Conservation (phyloP, 495 filamentous ascomycete species). For the Annulohypoxylon bovei region DNA sequence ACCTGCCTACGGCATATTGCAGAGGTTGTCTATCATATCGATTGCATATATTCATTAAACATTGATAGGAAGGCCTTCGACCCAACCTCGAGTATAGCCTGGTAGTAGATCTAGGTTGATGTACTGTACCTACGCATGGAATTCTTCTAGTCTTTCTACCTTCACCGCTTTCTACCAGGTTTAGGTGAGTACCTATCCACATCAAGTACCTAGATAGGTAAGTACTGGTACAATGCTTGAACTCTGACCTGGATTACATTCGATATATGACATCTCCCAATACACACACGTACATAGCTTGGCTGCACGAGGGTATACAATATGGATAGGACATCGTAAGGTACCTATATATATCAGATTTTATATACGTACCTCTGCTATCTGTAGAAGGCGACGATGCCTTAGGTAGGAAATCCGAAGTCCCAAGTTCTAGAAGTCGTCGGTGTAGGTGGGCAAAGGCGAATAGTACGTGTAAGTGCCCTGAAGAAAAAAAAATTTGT, state of each 20-base stretch:
- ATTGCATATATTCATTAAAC: constrained; percentile 23
- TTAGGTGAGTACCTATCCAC: constrained; percentile 20
- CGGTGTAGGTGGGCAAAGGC: neutral
- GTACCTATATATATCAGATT: constrained; percentile 3
- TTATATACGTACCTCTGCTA: neutral
- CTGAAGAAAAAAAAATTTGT: constrained; percentile 27
- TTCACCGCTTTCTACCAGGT: constrained; percentile 39
- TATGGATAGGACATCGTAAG: constrained; percentile 2
- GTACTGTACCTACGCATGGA: constrained; percentile 13
- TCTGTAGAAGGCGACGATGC: neutral
- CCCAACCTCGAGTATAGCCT: constrained; percentile 1
- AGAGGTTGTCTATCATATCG: constrained; percentile 14
- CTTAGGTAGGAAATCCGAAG: constrained; percentile 12
- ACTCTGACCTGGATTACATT: constrained; percentile 6
- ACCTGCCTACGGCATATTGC: constrained; percentile 26
- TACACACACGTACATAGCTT: constrained; percentile 7
- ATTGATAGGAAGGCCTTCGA: constrained; percentile 16
- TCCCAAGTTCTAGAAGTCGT: neutral
- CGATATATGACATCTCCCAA: constrained; percentile 11
- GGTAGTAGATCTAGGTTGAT: neutral
- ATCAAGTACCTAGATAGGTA: constrained; percentile 6
- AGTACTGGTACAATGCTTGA: constrained; percentile 9
- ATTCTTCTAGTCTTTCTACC: constrained; percentile 11
- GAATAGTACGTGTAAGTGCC: constrained; percentile 20
- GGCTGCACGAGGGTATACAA: constrained; percentile 11